Evolutionary conservation across 2,329 filamentous ascomycete genomes (phyloP).

Genomic region (Ceratocystis ficicola): DNA sequence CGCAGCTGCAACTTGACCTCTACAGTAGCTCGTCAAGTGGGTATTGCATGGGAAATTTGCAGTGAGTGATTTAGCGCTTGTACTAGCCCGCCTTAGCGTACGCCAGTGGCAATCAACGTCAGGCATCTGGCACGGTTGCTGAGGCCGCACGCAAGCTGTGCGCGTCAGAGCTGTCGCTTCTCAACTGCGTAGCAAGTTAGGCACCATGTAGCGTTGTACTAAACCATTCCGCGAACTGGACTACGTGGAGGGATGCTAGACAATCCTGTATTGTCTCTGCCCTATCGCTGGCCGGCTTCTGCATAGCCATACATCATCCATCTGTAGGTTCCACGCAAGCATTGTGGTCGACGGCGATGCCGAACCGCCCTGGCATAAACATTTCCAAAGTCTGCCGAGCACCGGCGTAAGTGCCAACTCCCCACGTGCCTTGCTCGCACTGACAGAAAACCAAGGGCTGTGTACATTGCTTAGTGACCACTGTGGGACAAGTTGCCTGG

Average conservation of each 20-base stretch:
- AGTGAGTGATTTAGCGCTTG: conserved; percentile 47
- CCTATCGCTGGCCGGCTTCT: conserved; percentile 45
- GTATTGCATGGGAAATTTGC: conserved; percentile 51
- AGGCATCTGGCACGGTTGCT: conserved; percentile 45
- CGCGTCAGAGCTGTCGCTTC: background rate
- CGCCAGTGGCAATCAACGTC: conserved; percentile 48
- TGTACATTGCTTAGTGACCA: conserved; percentile 62
- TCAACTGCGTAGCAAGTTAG: too few species aligned
- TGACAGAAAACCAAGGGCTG: conserved; percentile 59
- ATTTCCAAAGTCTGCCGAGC: conserved; percentile 59
- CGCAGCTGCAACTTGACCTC: conserved; percentile 43
- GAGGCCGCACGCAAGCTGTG: background rate
- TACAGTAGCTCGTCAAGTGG: conserved; percentile 46
- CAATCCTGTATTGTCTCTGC: conserved; percentile 62
- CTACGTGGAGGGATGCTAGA: conserved; percentile 64
- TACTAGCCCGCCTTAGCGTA: conserved; percentile 46
- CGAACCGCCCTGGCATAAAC: conserved; percentile 52
- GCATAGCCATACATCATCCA: too few species aligned
- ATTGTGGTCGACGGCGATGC: conserved; percentile 44
- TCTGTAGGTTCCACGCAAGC: conserved; percentile 50
- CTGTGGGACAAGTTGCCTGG: conserved; percentile 50
- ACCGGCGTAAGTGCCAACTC: conserved; percentile 34
- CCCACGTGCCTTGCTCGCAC: conserved; percentile 31
- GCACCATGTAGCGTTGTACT: background rate
- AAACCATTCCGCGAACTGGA: conserved; percentile 30